Base-by-base conservation (phyloP, 2,329 filamentous ascomycete genomes). In the Arthroderma sp. region DNA sequence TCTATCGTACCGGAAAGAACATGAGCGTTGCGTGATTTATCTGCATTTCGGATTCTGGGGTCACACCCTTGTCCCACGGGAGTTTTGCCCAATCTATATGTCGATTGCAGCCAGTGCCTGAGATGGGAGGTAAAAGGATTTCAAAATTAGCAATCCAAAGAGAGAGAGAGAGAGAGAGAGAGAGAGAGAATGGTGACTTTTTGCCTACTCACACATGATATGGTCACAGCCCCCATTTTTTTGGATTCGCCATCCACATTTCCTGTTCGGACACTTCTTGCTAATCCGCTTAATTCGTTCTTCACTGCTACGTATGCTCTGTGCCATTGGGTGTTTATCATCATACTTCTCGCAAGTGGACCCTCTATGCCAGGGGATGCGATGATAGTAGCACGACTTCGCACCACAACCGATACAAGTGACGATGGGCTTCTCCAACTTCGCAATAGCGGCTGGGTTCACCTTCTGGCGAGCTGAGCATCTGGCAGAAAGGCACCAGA, bases 151-250 rank as follows among this genome's bases (percentile, higher is more conserved):
- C 7, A 38, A 7, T 7, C 6, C 3, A 22, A 15, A 38, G 2
- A 38, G 4, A 38, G 4, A 8, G 6, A 2, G 11, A 8, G 36
- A n/a, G 36, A 15, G 8, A 7, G 30, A 33, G 10, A 15, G 27
- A 30, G n/a, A 8, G 9, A 22, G 22, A 10, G 29, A 1, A 32
- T 37, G 28, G 15, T 22, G 15, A 22, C 15, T 22, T 22, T 22
- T 22, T 22, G 15, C 15, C 15, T 22, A 47, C 49, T 43, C 40
- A 50, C 52, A 53, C 2, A 11, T 30, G 45, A 52, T 50, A 40
- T 41, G 40, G 6, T 39, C 22, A 29, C 52, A 53, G 4, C 52
- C 52, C n/a, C 50, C 50, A 29, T 43, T 30, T 36, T 53, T 52
- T 38, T 51, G 34, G 30, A 52, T 47, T 38, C 49, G 33, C 34